Conservation (phyloP, 768 basidiomycete species). For the Kondoa malvinella region DNA sequence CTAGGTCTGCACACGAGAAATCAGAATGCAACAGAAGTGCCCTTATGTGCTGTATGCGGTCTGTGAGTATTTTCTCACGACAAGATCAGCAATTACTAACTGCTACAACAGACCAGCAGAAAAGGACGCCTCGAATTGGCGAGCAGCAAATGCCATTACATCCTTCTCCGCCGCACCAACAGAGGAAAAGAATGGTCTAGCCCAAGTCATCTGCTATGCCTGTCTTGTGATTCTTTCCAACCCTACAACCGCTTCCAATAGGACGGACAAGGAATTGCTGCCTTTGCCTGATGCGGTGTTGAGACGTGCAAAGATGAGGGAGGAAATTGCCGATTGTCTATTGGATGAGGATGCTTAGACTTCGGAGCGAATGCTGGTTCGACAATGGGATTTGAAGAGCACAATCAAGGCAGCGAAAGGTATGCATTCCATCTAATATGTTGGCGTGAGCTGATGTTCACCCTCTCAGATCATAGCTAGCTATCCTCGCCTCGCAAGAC, state of each 20-base stretch:
- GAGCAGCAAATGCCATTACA: slow-evolving; percentile 4
- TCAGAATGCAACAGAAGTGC: not conserved
- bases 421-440: no score
- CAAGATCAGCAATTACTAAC: not conserved
- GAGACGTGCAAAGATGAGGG: not conserved
- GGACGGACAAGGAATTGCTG: not conserved
- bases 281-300: not conserved
- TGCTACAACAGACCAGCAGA: not conserved
- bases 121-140: not conserved
- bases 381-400: no score
- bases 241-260: not conserved
- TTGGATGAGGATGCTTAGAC: not conserved
- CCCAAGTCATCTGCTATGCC: not conserved
- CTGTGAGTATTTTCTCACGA: not conserved
- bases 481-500: no score
- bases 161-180: not conserved
- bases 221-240: not conserved
- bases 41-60: slow-evolving; percentile 8
- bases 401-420: no score
- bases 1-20: slow-evolving; percentile 17
- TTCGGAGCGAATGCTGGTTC: no score
- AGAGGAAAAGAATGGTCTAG: not conserved
- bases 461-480: no score
- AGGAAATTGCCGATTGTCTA: not conserved
- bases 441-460: no score